A percentile compares a stretch with the other conserved stretches of the same genome.
These are phyloP conservation scores for Petasospora rhodanensis DNA, from an alignment of 1,139 yeast genomes.

Conservation along the genomic window DNA sequence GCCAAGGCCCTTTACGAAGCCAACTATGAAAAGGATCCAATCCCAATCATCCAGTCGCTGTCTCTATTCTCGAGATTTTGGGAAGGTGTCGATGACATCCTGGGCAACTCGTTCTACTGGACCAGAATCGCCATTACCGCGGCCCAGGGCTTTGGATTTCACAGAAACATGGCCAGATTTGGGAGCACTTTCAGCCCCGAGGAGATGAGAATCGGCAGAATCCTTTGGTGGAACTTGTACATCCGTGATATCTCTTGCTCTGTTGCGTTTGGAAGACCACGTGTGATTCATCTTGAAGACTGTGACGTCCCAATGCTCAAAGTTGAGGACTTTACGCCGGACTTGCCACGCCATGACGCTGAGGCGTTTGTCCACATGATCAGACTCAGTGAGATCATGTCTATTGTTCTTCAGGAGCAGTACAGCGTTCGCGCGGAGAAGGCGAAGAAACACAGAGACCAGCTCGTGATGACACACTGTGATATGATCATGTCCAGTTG, in stretches of 20 bases:
- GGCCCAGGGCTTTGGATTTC: conserved; percentile 80
- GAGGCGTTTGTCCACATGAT: conserved; percentile 56
- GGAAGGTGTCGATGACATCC: conserved; percentile 77
- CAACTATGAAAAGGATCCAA: conserved; percentile 67
- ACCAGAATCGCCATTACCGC: conserved; percentile 65
- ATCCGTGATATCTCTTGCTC: conserved; percentile 68
- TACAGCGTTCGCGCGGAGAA: conserved; percentile 66
- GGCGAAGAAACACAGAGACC: conserved; percentile 44
- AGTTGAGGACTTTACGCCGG: conserved; percentile 59
- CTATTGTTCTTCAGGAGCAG: conserved; percentile 67
- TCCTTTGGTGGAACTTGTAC: conserved; percentile 80
- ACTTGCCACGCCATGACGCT: conserved; percentile 43
- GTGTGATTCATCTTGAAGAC: conserved; percentile 64
- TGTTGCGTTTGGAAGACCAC: conserved; percentile 76
- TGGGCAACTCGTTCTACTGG: conserved; percentile 76
- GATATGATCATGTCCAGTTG: conserved; percentile 79
- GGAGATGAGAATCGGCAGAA: conserved; percentile 59
- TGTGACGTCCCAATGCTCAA: conserved; percentile 76
- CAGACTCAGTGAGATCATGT: conserved; percentile 70
- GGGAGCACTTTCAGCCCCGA: conserved; percentile 28
- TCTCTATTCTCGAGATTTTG: conserved; percentile 65
- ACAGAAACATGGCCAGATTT: conserved; percentile 39
- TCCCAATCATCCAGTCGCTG: conserved; percentile 60
- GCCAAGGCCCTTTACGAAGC: conserved; percentile 77
- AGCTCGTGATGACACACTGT: conserved; percentile 50